These are phyloP conservation scores for Pseudocercospora cruenta DNA, from an alignment of 2,329 filamentous ascomycete species.

Conservation along the genomic window DNA sequence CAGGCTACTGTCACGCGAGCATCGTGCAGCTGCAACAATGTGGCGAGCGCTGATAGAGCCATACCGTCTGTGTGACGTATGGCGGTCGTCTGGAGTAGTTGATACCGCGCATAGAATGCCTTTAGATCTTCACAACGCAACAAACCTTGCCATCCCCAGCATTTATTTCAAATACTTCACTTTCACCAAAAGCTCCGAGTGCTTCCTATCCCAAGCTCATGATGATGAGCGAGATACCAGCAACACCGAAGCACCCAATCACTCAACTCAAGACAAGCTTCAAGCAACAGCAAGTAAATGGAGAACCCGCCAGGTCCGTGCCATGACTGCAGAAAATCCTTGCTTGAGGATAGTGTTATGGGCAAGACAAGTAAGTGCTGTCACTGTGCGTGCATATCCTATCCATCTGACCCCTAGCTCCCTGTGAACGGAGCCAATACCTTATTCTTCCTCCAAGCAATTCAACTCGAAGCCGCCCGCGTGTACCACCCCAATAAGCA, in stretches of 20 bases:
- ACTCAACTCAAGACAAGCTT: not conserved
- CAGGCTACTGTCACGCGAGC: not conserved
- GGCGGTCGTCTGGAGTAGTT: too few relatives aligned
- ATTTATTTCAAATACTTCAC: not conserved
- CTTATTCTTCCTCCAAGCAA: not conserved
- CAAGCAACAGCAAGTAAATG: not conserved
- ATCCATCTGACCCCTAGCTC: not conserved
- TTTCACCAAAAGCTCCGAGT: too few relatives aligned
- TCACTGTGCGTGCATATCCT: conserved; percentile 6
- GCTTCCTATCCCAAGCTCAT: too few relatives aligned
- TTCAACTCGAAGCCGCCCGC: conserved; percentile 1
- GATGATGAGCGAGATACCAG: too few relatives aligned
- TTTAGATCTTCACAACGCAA: not conserved
- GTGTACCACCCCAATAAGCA: not conserved
- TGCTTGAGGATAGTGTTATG: not conserved
- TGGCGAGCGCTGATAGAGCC: too few relatives aligned
- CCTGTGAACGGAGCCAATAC: not conserved
- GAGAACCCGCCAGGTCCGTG: not conserved
- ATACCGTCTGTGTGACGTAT: too few relatives aligned
- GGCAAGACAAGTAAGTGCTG: not conserved
- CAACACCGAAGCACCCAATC: not conserved
- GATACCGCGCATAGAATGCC: too few relatives aligned
- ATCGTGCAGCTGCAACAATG: not conserved
- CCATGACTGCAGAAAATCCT: not conserved
- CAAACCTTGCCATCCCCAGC: not conserved